Base-by-base conservation (phyloP, 768 basidiomycete genomes). In the Suillus weaverae region DNA sequence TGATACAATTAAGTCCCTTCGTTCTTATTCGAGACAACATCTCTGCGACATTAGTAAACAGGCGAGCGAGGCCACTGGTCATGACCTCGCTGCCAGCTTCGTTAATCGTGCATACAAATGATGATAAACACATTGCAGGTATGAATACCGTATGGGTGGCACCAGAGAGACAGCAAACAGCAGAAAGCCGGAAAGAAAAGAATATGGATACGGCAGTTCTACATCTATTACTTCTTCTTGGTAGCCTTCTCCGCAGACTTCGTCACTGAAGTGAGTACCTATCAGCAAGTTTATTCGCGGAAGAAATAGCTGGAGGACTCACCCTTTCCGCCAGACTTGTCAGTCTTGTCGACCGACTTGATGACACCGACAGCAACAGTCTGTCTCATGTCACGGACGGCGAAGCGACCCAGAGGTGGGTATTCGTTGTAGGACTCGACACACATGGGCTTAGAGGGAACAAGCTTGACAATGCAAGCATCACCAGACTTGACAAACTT, bases 401-500 rank as follows among this genome's bases (percentile, higher is more conserved):
- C 95, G 83, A 97, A 97, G 80, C 97, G 96, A 85, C 97, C 97
- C 70, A 99, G 91, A 81, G 97, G 97, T 72, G 97, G 97, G 84
- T 98, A 99, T 81, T 95, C 92, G 77, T 90, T 89, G 88, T 95
- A 97, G 48, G 91, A 87, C 85, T 96, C 89, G 67, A 91, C 90
- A 83, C 90, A 91, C 91, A 97, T 95, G 69, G 96, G 96, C 89
- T 98, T 97, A 83, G 88, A 89, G 69, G 95, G 94, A 72, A 97
- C 81, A 69, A 97, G 92, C 84, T 97, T 97, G 84, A 95, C 95
- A 74, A 99, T 99, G 85, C 92, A 94, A 68, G 97, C 95, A 84
- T 99, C 97, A 81, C 97, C 97, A 65, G 94, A 96, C 87, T 98
- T 99, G 89, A 99, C 92, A 81, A 94, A 95, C 82, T 99, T 99